Base-by-base conservation (phyloP, 2,329 filamentous ascomycete genomes). In the Thielaviopsis ethacetica region DNA sequence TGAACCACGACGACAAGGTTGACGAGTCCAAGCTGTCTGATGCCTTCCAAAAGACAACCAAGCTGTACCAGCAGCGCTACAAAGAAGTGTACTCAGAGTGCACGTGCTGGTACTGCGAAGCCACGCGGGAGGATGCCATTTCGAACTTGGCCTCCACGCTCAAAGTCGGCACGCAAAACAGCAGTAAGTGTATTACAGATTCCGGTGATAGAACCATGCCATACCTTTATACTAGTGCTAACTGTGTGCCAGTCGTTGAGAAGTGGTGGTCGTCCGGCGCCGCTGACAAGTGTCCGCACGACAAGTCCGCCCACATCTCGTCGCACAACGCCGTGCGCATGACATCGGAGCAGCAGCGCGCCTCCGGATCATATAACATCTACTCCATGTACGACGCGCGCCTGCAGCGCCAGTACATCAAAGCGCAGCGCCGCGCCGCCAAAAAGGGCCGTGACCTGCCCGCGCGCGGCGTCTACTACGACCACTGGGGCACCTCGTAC, bases 1-100 rank as follows among this genome's bases (percentile, higher is more conserved):
- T 91, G 64, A 83, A 91, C 66, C 88, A 94, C 66, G 85, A 93
- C 68, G 89, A 94, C 73, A 91, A 91, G 70, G 82, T 94, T 22
- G 81, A 84, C 54, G 84, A 90, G 65, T 72, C 72, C 15, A 76
- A 75, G 54, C 76, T 94, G 6, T 79, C 79, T 52, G 72, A 74
- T 1, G 74, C 76, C 5, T 93, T 93, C 65, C 81, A 83, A 66
- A 87, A 81, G 79, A 94, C 88, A 0, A 81, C 77, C 65, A 84
- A 83, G 64, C 71, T 69, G 0, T 94, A 91, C 67, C 80, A 87
- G 64, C 79, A 80, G 27, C 69, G 72, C 15, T 90, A 79, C 63
- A 71, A 73, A 17, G 78, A 84, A 56, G 77, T 87, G 4, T 94
- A 91, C 67, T 84, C 79, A 1, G 84, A 86, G 68, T 91, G 87